A percentile compares a stretch with the other conserved stretches of the same genome.
Conservation (phyloP, 2,329 filamentous ascomycete genomes). For the Fusarium sulawesiense region DNA sequence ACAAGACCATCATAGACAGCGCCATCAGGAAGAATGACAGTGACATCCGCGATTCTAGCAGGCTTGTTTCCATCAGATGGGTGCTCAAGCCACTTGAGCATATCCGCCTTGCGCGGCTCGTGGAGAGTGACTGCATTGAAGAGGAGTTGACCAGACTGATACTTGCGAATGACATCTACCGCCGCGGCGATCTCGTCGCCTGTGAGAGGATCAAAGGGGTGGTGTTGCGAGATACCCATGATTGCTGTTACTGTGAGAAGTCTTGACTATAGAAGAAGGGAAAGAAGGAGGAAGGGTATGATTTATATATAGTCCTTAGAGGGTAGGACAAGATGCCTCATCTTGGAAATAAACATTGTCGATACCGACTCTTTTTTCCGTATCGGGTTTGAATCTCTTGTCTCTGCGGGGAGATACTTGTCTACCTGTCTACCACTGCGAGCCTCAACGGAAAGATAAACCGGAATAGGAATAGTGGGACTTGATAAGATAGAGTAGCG, state of each 20-base stretch:
- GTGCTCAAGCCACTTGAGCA: constrained; percentile 81
- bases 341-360: constrained; percentile 17
- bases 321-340: background rate
- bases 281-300: background rate
- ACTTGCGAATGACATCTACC: constrained; percentile 73
- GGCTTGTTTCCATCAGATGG: constrained; percentile 72
- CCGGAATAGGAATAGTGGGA: constrained; percentile 25
- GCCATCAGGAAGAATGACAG: constrained; percentile 81
- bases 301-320: constrained; percentile 36
- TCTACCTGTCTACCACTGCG: constrained; percentile 1
- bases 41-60: constrained; percentile 80
- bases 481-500: constrained; percentile 12
- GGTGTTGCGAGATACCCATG: constrained; percentile 33
- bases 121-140: constrained; percentile 89
- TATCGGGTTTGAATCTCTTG: constrained; percentile 26
- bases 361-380: constrained; percentile 40
- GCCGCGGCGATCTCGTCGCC: constrained; percentile 80
- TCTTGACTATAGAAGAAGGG: background rate
- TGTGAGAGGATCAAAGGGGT: constrained; percentile 47
- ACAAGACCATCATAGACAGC: constrained; percentile 87
- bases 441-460: constrained; percentile 41
- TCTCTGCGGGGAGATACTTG: background rate
- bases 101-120: constrained; percentile 86
- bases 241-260: background rate
- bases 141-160: constrained; percentile 73